phyloP scores from a whole-genome alignment of 202 grass and related monocot species.

The Miscanthus sacchariflorus region DNA sequence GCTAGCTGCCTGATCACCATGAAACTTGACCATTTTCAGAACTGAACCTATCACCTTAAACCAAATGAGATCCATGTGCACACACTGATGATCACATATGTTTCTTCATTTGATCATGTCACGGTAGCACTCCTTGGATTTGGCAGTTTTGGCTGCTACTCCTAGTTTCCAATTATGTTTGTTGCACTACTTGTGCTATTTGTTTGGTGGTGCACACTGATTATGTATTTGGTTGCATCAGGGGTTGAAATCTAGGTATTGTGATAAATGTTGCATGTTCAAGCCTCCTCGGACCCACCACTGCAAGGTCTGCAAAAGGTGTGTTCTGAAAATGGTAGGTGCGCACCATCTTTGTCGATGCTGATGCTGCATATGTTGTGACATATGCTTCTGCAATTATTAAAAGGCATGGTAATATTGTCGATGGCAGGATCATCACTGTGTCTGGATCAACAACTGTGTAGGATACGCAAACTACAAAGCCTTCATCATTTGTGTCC shows the following conservation, averaged over 20 bases:
- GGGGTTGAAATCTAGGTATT: conserved; percentile 80
- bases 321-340: conserved; percentile 96
- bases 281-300: conserved; percentile 91
- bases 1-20: not conserved
- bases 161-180: not conserved
- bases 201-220: not conserved
- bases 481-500: conserved; percentile 80
- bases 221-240: conserved; percentile 47
- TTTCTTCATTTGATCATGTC: not conserved
- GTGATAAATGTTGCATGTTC: conserved; percentile 83
- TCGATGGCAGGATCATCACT: conserved; percentile 92
- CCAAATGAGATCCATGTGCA: not conserved
- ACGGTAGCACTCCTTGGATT: not conserved
- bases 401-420: conserved; percentile 10
- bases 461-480: conserved; percentile 98
- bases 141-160: not conserved
- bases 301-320: conserved; percentile 91
- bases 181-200: not conserved
- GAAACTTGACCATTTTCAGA: not conserved
- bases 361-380: conserved; percentile 17
- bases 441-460: conserved; percentile 96
- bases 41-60: not conserved
- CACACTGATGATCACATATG: not conserved
- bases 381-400: not conserved
- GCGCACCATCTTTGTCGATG: conserved; percentile 22